Conservation (phyloP, 2,329 filamentous ascomycete genomes). For the Colletotrichum tropicale region DNA sequence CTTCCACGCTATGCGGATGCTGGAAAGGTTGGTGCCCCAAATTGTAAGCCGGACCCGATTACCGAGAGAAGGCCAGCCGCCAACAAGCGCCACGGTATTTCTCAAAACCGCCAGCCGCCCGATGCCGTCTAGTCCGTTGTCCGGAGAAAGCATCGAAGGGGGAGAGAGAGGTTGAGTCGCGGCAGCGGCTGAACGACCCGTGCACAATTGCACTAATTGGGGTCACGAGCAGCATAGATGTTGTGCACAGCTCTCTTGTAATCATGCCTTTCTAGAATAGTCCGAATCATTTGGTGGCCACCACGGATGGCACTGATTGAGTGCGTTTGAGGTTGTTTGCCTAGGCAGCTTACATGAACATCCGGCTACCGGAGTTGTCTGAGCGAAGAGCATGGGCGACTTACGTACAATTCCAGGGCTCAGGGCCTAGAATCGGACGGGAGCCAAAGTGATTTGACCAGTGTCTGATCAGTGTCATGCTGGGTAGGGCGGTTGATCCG, state of each 20-base stretch:
- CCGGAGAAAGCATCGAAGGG: background rate
- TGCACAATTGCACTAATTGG: background rate
- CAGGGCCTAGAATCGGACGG: background rate
- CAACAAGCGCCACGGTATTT: background rate
- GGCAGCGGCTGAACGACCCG: background rate
- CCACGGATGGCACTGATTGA: background rate
- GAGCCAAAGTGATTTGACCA: background rate
- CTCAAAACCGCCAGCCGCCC: background rate
- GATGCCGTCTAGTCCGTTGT: background rate
- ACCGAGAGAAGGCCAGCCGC: background rate
- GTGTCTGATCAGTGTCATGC: background rate
- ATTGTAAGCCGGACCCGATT: background rate
- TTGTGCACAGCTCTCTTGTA: slow-evolving; percentile 3
- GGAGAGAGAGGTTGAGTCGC: background rate
- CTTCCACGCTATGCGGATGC: background rate
- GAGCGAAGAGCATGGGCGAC: background rate
- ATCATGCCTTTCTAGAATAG: background rate
- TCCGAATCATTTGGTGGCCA: background rate
- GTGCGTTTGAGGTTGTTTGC: background rate
- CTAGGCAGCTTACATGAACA: background rate
- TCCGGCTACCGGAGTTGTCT: background rate
- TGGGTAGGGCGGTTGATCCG: background rate
- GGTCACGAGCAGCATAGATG: background rate
- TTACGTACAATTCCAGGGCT: background rate
- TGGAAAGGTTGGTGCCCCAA: background rate